Percentiles rank a stretch among this genome's conserved stretches.
Evolutionary conservation across 495 filamentous ascomycete species (phyloP).

Genomic region (Penicillium mononematosum): DNA sequence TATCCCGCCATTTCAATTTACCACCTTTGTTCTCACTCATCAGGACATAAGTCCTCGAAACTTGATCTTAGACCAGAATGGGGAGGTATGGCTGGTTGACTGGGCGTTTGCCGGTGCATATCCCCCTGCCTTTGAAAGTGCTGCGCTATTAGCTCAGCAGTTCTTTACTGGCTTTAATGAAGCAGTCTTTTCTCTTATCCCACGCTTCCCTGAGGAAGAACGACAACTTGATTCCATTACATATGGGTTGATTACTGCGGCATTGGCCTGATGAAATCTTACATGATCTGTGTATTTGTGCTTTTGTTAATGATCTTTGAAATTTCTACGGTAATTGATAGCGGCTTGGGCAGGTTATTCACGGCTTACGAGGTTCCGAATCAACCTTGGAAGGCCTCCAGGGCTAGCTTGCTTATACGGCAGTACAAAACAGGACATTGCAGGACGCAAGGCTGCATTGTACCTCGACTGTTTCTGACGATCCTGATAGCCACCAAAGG

Average conservation of each 20-base stretch:
- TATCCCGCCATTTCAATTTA: conserved; percentile 20
- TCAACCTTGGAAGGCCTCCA: background rate
- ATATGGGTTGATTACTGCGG: conserved; percentile 52
- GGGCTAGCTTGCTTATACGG: background rate
- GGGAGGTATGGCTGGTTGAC: conserved; percentile 28
- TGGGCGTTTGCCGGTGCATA: conserved; percentile 32
- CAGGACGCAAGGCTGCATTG: no score
- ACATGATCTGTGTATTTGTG: background rate
- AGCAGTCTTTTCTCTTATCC: conserved; percentile 16
- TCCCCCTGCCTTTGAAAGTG: conserved; percentile 27
- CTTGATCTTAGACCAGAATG: conserved; percentile 25
- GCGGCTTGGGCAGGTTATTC: background rate
- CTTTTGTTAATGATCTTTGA: background rate
- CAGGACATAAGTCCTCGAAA: conserved; percentile 33
- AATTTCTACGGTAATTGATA: background rate
- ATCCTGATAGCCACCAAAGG: background rate
- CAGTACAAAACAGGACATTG: background rate
- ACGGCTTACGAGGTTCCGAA: background rate
- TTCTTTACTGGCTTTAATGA: conserved; percentile 25
- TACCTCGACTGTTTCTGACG: background rate
- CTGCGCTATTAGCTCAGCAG: conserved; percentile 18
- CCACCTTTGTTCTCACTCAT: conserved; percentile 29
- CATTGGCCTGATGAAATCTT: conserved; percentile 21
- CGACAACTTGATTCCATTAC: conserved; percentile 20
- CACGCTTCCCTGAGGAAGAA: conserved; percentile 22